Conservation (phyloP, 495 filamentous ascomycete genomes). For the Umbilicaria muhlenbergii region DNA sequence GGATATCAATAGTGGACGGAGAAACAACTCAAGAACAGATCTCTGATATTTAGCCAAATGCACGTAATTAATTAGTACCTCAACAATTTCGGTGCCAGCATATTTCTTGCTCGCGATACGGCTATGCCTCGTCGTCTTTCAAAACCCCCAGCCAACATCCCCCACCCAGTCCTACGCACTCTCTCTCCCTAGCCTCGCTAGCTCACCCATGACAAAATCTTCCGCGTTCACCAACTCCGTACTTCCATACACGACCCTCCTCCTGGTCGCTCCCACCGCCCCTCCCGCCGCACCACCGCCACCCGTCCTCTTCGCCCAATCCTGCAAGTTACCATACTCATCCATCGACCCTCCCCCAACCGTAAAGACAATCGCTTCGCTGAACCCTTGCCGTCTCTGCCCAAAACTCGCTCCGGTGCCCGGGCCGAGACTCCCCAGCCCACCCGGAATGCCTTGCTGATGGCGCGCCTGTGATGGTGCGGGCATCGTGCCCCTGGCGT, state of each 20-base stretch:
- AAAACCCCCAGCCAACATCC: too few relatives aligned
- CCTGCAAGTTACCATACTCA: constrained; percentile 94
- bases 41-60: too few relatives aligned
- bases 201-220: constrained; percentile 68
- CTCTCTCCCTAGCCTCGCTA: constrained; percentile 64
- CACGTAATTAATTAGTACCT: too few relatives aligned
- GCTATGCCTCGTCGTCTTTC: too few relatives aligned
- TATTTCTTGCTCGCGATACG: too few relatives aligned
- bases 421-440: constrained; percentile 20
- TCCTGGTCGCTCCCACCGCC: constrained; percentile 27
- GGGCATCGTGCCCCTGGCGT: constrained; percentile 84
- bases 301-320: constrained; percentile 74
- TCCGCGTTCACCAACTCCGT: constrained; percentile 85
- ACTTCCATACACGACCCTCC: constrained; percentile 86
- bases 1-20: too few relatives aligned
- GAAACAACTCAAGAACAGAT: too few relatives aligned
- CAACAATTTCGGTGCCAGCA: too few relatives aligned
- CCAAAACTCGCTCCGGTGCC: constrained; percentile 83
- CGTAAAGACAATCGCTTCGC: constrained; percentile 90
- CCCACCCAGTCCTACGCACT: constrained; percentile 15
- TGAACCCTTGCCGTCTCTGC: constrained; percentile 83
- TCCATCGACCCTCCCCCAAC: constrained; percentile 98
- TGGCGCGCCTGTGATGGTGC: constrained; percentile 47
- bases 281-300: constrained; percentile 15
- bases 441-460: constrained; percentile 31